Percentiles rank a stretch among this genome's conserved stretches.
Evolutionary conservation across 176 grass and related monocot species (phyloP).

Genomic region (Pontederia crassipes): DNA sequence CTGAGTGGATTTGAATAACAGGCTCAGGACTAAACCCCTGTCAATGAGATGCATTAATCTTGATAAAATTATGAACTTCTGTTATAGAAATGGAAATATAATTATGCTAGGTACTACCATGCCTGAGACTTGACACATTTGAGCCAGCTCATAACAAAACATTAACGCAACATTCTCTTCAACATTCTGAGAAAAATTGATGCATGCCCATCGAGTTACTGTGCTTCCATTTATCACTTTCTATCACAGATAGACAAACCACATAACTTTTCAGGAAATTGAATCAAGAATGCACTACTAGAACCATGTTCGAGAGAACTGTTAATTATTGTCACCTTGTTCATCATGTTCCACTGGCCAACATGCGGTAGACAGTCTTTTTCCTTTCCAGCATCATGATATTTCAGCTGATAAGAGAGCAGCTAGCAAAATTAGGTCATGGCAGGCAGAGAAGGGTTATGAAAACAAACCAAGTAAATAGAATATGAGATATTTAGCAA

Average conservation of each 20-base stretch:
- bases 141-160: slow-evolving; percentile 30
- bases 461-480: neutral
- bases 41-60: slow-evolving; percentile 16
- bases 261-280: too few relatives aligned
- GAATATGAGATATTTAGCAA: neutral
- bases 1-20: slow-evolving; percentile 20
- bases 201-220: slow-evolving; percentile 38
- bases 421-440: neutral
- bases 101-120: slow-evolving; percentile 28
- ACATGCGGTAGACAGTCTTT: slow-evolving; percentile 41
- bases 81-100: neutral
- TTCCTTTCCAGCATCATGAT: slow-evolving; percentile 61
- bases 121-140: slow-evolving; percentile 34
- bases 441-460: neutral
- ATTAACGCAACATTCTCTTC: slow-evolving; percentile 10
- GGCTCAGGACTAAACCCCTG: slow-evolving; percentile 43
- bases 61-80: neutral
- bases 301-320: too few relatives aligned
- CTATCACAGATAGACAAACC: slow-evolving; percentile 9
- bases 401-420: slow-evolving; percentile 50
- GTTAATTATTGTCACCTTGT: slow-evolving; percentile 37
- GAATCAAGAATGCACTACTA: too few relatives aligned
- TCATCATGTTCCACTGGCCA: slow-evolving; percentile 91
- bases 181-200: slow-evolving; percentile 36
- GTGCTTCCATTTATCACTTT: slow-evolving; percentile 40